Conservation (phyloP, 2,329 filamentous ascomycete species). For the Fusarium azukiicola region DNA sequence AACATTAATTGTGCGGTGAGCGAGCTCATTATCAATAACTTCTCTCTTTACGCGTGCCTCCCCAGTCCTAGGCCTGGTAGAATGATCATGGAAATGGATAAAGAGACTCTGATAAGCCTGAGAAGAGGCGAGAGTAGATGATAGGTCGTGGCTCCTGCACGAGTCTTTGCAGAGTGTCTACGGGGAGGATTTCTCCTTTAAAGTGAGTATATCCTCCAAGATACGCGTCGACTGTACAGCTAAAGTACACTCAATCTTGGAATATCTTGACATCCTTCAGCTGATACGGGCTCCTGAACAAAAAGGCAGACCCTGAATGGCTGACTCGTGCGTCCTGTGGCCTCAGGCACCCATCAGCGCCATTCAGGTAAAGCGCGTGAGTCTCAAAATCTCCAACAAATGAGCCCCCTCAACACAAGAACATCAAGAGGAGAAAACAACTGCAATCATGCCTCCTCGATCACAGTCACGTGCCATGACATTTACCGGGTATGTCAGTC, state of each 20-base stretch:
- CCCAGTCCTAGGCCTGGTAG: too few species aligned
- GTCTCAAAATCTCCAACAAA: background rate
- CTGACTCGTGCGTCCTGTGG: background rate
- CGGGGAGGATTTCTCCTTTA: background rate
- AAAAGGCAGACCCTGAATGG: background rate
- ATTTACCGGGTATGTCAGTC: constrained; percentile 5
- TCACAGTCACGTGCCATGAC: constrained; percentile 11
- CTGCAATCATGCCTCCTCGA: background rate
- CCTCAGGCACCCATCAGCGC: background rate
- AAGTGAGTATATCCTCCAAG: too few species aligned
- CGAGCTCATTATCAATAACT: background rate
- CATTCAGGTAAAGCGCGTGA: background rate
- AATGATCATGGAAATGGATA: background rate
- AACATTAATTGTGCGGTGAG: background rate
- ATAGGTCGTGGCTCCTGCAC: too few species aligned
- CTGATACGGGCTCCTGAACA: too few species aligned
- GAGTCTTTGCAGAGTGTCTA: background rate
- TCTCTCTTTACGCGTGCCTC: too few species aligned
- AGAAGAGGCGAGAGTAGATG: background rate
- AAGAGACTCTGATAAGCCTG: background rate
- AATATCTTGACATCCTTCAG: too few species aligned
- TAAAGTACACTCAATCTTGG: too few species aligned
- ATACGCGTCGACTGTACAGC: too few species aligned
- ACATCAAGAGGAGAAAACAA: background rate
- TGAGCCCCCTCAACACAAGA: background rate